These are phyloP conservation scores for Saccharomycopsis vini DNA, from an alignment of 805 yeast genomes.

Conservation along the genomic window DNA sequence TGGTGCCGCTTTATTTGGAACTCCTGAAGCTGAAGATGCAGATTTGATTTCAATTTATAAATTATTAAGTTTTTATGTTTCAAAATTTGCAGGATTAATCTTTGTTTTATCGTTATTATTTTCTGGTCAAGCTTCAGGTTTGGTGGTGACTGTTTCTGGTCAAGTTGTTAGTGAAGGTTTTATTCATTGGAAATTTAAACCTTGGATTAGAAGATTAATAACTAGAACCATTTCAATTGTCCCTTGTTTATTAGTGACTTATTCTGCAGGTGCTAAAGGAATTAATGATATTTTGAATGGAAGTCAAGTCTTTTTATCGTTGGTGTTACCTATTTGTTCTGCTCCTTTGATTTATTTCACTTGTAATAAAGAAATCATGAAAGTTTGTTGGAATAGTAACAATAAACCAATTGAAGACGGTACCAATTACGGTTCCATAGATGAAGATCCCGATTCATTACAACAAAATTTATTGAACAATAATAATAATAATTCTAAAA, in stretches of 20 bases:
- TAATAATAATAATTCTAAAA: too few species aligned
- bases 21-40: constrained; percentile 67
- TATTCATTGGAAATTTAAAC: constrained; percentile 68
- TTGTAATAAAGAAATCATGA: constrained; percentile 60
- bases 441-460: neutral
- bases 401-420: neutral
- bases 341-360: constrained; percentile 85
- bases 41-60: constrained; percentile 72
- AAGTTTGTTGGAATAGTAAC: constrained; percentile 24
- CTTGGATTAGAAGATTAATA: constrained; percentile 70
- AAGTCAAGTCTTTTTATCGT: constrained; percentile 76
- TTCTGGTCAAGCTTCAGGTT: constrained; percentile 88
- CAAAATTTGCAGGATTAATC: constrained; percentile 71
- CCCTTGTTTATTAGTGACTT: constrained; percentile 71
- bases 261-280: constrained; percentile 66
- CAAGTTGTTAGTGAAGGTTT: constrained; percentile 91
- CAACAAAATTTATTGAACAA: too few species aligned
- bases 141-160: constrained; percentile 88
- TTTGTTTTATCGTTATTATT: constrained; percentile 78
- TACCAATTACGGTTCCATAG: neutral
- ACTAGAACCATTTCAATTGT: constrained; percentile 73
- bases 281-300: constrained; percentile 64
- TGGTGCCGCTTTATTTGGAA: constrained; percentile 65
- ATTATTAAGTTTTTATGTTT: constrained; percentile 49
- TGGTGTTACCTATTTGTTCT: constrained; percentile 72